Evolutionary conservation across 2,329 filamentous ascomycete species (phyloP).

Genomic region (Bipolaris cookei): DNA sequence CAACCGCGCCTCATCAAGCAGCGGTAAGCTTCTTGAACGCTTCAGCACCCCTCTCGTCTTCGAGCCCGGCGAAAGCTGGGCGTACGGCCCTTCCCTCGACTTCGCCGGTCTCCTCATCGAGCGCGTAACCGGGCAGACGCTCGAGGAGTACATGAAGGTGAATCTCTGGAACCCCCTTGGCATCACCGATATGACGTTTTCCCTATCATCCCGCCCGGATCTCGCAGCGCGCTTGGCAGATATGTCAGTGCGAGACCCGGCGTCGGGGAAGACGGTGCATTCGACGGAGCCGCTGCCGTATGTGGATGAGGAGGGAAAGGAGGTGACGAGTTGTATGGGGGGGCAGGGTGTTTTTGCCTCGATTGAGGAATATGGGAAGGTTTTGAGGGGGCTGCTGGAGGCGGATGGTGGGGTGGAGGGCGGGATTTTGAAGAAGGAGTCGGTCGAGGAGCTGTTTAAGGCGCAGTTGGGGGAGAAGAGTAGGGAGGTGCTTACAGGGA

Average conservation of each 20-base stretch:
- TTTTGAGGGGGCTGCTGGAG: conserved; percentile 37
- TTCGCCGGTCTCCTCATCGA: conserved; percentile 58
- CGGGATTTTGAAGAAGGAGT: conserved; percentile 24
- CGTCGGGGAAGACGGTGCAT: conserved; percentile 19
- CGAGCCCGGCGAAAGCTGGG: conserved; percentile 59
- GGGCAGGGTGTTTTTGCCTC: conserved; percentile 33
- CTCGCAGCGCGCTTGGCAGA: conserved; percentile 36
- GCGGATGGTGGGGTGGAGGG: conserved; percentile 35
- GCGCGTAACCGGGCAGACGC: conserved; percentile 52
- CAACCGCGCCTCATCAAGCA: conserved; percentile 39
- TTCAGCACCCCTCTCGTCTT: conserved; percentile 44
- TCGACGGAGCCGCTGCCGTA: conserved; percentile 19
- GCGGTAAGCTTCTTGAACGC: conserved; percentile 55
- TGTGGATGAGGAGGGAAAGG: conserved; percentile 21
- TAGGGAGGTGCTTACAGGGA: conserved; percentile 38
- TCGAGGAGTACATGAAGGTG: conserved; percentile 67
- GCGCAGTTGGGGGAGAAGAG: conserved; percentile 36
- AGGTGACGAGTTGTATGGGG: conserved; percentile 33
- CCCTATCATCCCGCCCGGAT: conserved; percentile 46
- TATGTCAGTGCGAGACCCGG: conserved; percentile 29
- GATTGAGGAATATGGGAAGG: conserved; percentile 39
- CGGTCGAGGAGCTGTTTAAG: conserved; percentile 39
- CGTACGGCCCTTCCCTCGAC: conserved; percentile 57
- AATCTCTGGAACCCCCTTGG: conserved; percentile 55
- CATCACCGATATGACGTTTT: conserved; percentile 61